Conservation (phyloP, 139 green algal genomes). For the Mychonastes homosphaera region DNA sequence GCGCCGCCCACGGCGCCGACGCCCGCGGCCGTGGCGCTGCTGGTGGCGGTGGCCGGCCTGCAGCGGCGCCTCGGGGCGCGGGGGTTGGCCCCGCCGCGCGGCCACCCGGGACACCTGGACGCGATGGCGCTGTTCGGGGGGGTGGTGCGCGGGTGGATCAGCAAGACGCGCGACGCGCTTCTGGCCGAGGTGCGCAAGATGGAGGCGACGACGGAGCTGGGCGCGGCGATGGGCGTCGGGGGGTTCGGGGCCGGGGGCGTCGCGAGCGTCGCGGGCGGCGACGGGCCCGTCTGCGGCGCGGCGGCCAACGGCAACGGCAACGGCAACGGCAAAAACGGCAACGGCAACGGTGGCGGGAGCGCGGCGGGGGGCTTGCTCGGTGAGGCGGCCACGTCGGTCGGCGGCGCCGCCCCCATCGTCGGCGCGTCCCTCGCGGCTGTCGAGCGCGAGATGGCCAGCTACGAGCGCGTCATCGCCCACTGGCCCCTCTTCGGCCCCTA, state of each 20-base stretch:
- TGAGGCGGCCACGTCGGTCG: too few species aligned
- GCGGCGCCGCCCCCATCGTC: too few species aligned
- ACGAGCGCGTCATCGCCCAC: slow-evolving; percentile 31
- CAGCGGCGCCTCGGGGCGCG: slow-evolving; percentile 29
- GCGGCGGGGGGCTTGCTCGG: too few species aligned
- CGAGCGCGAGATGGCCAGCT: slow-evolving; percentile 22
- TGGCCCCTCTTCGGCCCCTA: slow-evolving; percentile 35
- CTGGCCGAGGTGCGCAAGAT: slow-evolving; percentile 15
- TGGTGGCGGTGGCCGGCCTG: slow-evolving; percentile 31
- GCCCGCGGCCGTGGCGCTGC: slow-evolving; percentile 26
- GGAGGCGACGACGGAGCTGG: slow-evolving; percentile 30
- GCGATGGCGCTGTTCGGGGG: slow-evolving; percentile 30
- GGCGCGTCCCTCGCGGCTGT: too few species aligned
- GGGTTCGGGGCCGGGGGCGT: too few species aligned
- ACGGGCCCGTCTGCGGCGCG: too few species aligned
- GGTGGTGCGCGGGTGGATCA: slow-evolving; percentile 35
- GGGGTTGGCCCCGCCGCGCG: slow-evolving; percentile 13
- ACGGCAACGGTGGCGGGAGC: too few species aligned
- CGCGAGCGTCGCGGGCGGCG: too few species aligned
- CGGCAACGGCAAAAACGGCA: too few species aligned
- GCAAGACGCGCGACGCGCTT: slow-evolving; percentile 16
- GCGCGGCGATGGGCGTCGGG: too few species aligned
- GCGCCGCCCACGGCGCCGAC: slow-evolving; percentile 26
- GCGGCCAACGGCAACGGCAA: too few species aligned
- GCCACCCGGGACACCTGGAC: slow-evolving; percentile 32